Evolutionary conservation across 495 filamentous ascomycete species (phyloP).

Genomic region (Delitschia confertaspora): DNA sequence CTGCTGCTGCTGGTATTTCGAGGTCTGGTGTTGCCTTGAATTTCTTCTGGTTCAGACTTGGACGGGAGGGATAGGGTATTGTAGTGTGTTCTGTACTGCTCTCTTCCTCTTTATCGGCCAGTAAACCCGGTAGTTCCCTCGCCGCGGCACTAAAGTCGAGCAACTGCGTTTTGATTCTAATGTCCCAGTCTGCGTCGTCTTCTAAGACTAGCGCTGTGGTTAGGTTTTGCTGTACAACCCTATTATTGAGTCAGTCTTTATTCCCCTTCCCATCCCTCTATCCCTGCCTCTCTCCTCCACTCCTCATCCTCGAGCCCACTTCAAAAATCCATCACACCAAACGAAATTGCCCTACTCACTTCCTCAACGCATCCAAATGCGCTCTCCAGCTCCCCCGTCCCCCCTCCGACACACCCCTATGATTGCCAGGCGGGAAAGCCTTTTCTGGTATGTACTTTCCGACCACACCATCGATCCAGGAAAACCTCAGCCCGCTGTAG

Average conservation of each 20-base stretch:
- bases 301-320: too few species aligned
- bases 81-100: not conserved
- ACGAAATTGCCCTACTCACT: slow-evolving; percentile 1
- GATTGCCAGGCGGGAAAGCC: slow-evolving; percentile 20
- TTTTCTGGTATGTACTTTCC: slow-evolving; percentile 12
- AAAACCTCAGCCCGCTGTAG: slow-evolving; percentile 10
- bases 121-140: not conserved
- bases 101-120: too few species aligned
- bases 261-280: too few species aligned
- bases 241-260: not conserved
- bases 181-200: slow-evolving; percentile 29
- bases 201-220: slow-evolving; percentile 23
- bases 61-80: not conserved
- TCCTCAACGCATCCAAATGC: slow-evolving; percentile 22
- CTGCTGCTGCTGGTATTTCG: not conserved
- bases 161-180: slow-evolving; percentile 16
- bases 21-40: too few species aligned
- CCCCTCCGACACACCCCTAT: slow-evolving; percentile 5
- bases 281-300: too few species aligned
- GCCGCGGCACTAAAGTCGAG: slow-evolving; percentile 5
- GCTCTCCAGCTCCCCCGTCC: slow-evolving; percentile 24
- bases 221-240: slow-evolving; percentile 14
- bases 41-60: too few species aligned
- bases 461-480: slow-evolving; percentile 18
- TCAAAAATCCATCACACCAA: not conserved